Base-by-base conservation (phyloP, 768 basidiomycete genomes). In the Lanmaoa rubissima region DNA sequence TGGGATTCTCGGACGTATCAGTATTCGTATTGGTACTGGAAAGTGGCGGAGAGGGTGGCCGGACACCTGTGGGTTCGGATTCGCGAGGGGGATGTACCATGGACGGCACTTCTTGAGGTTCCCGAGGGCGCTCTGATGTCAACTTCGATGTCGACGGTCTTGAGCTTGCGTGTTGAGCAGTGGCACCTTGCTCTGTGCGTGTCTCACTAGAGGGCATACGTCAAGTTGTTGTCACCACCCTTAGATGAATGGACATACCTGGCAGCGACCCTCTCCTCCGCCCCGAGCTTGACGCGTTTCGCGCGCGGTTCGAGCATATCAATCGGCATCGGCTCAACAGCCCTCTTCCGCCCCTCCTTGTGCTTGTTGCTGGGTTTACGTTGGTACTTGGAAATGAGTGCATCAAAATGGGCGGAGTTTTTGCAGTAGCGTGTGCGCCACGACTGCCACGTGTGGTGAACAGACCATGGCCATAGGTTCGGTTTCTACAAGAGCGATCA, bases 391-490 rank as follows among this genome's bases (percentile, higher is more conserved):
- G 48, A 59, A 39, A 87, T 85, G n/a, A 45, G 49, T 3, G 11
- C 28, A 57, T 86, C 77, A 50, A 83, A 85, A 0, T 60, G 24
- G 0, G 35, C 61, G 39, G 73, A 48, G 48, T 86, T 74, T 58
- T 75, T 82, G 57, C 65, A 72, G 60, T 87, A 88, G n/a, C 79
- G 76, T 45, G 82, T 78, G 24, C 83, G 79, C 87, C 87, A 88
- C 5, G 84, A 84, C n/a, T 76, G 75, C 81, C 76, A 82, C 3
- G 83, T 4, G 65, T 86, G 87, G 7, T 66, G 69, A 17, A 48
- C 58, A n/a, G 77, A 69, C 82, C 84, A 87, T 12, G 74, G 69
- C 82, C 84, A 86, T 57, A 65, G 69, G 0, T 63, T 61, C 0
- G 73, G 55, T 24, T 57, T 67, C 82, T 84, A 57, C n/a, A 49